Percentiles rank a stretch among this genome's conserved stretches.
phyloP scores from a whole-genome alignment of 306 rosid species.

The Sophora flavescens region DNA sequence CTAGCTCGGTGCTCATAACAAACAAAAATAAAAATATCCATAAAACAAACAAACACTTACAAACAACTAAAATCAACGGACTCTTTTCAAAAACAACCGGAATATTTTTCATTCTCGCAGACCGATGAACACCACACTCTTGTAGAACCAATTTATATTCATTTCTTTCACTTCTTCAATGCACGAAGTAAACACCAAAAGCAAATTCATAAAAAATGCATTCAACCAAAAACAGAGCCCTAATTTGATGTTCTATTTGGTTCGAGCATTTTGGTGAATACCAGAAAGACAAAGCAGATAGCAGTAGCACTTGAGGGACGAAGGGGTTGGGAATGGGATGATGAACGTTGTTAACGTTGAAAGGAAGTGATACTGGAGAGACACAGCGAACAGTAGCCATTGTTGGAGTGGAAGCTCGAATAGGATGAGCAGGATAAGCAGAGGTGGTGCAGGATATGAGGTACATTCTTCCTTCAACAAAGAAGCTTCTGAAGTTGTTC shows the following conservation, averaged over 20 bases:
- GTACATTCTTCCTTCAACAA: constrained; percentile 20
- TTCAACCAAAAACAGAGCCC: constrained; percentile 9
- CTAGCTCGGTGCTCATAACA: constrained; percentile 8
- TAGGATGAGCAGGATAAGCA: constrained; percentile 56
- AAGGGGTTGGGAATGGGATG: constrained; percentile 58
- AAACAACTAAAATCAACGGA: too few relatives aligned
- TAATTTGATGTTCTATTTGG: not conserved
- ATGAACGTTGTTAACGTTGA: constrained; percentile 38
- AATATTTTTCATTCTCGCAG: constrained; percentile 8
- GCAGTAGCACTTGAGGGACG: constrained; percentile 69
- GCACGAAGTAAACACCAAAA: not conserved
- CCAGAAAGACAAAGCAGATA: not conserved
- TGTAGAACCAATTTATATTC: not conserved
- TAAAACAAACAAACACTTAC: too few relatives aligned
- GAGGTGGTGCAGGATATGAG: constrained; percentile 42
- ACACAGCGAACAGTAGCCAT: constrained; percentile 43
- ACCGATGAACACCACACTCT: not conserved
- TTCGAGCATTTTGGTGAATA: constrained; percentile 16
- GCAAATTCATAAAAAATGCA: not conserved
- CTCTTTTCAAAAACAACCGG: not conserved
- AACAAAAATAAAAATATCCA: too few relatives aligned
- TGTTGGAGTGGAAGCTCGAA: constrained; percentile 52
- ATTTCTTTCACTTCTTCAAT: not conserved
- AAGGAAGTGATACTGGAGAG: constrained; percentile 50
- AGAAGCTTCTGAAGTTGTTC: too few relatives aligned